Evolutionary conservation across 768 basidiomycete genomes (phyloP), one percentile per base, ranked within the genome.

Genomic region (Hebeloma cylindrosporum): DNA sequence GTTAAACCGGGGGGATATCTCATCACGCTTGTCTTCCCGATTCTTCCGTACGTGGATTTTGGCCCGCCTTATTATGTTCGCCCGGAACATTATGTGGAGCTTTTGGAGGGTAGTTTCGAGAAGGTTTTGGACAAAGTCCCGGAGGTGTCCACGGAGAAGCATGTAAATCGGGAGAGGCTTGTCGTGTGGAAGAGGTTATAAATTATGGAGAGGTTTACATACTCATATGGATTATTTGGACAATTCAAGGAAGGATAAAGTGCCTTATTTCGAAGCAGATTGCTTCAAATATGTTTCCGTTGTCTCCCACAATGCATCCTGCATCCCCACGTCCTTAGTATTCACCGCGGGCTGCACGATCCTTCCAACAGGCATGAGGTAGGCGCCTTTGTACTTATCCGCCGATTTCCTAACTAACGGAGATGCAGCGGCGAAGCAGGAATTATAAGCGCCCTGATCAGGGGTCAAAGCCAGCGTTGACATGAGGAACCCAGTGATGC

Each of bases 41-140:
- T 83, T 36, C 68, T 75, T 3, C 61, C 65, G 1, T 58, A 60
- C 14, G 58, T 54, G 0, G 72, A 74, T 2, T 56, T 54, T 0
- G 85, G 86, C 0, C 87, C 85, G 1, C 85, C 86, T 0, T 85
- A 71, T 58, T 80, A 72, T 16, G 74, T 87, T 20, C 64, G 74
- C 4, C 72, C 76, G 0, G 77, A 80, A 29, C 74, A 81, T 39
- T 85, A 84, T 40, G 65, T 65, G 4, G 72, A 74, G 3, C 69
- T 72, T 1, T 68, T 88, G 2, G 69, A 70, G 0, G 63, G 64
- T 0, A 63, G 66, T 5, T 83, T 83, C 71, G 67, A 70, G 45
- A 78, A 77, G 53, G 70, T 84, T 0, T 45, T 77, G 4, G 79
- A 82, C 36, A 70, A 72, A 48, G 58, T 75, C 2, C 80, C 84